phyloP scores from a whole-genome alignment of 2,329 filamentous ascomycete species.

The Pseudomassariella vexata region DNA sequence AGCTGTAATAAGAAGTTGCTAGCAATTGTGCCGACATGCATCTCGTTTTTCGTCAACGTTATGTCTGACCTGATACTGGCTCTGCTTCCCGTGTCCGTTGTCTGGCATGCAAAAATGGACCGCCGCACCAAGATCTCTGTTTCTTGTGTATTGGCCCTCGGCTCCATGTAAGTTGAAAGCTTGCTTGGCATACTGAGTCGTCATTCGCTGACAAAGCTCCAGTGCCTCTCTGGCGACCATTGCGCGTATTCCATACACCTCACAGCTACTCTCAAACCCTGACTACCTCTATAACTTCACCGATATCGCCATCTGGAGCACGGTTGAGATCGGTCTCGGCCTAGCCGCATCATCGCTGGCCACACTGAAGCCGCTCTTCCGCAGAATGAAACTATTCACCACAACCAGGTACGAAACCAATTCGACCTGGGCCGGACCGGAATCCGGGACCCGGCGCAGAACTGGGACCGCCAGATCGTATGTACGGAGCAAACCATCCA shows the following conservation, averaged over 20 bases:
- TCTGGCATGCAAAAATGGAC: constrained; percentile 8
- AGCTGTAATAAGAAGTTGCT: constrained; percentile 3
- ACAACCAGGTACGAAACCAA: constrained; percentile 1
- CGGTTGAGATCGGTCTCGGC: constrained; percentile 6
- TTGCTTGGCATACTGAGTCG: background rate
- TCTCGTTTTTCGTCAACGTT: constrained; percentile 5
- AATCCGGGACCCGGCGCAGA: no score
- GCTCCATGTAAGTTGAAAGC: constrained; percentile 8
- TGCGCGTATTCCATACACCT: constrained; percentile 7
- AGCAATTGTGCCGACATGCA: constrained; percentile 2
- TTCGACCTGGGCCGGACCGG: no score
- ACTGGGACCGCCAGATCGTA: no score
- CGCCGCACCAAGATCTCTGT: constrained; percentile 6
- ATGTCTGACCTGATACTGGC: constrained; percentile 5
- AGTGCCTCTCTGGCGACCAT: constrained; percentile 9
- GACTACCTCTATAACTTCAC: constrained; percentile 9
- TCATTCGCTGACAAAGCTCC: background rate
- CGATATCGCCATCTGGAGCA: constrained; percentile 9
- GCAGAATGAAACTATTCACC: constrained; percentile 3
- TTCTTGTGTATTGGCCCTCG: constrained; percentile 5
- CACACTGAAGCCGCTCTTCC: constrained; percentile 8
- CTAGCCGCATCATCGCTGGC: constrained; percentile 7
- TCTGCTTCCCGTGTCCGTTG: constrained; percentile 6
- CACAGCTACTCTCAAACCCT: constrained; percentile 5
- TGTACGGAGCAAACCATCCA: no score